Evolutionary conservation across 2,329 filamentous ascomycete genomes (phyloP), one percentile per base, ranked within the genome.

Genomic region (Dendryphion nanum): DNA sequence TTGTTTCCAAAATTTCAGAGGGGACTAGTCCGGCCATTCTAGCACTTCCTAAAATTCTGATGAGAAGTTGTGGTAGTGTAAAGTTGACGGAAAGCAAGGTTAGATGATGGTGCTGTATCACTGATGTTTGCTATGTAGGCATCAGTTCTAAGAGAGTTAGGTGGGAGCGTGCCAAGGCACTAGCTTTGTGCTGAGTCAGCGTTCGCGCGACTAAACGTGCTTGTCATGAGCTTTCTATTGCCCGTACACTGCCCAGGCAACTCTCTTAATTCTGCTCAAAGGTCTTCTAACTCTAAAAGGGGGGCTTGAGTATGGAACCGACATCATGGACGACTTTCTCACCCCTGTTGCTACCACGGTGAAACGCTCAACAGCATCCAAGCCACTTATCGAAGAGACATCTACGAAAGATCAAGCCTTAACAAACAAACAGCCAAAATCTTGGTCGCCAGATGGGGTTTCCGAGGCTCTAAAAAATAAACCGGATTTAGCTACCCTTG

Each of bases 401-500:
- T 3, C 31, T 32, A 10, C 17, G 4, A 18, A 51, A 33, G 31
- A 37, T 26, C 29, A 46, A 30, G 17, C 28, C 10, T 6, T 18
- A 31, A 6, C 43, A 66, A 19, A 42, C 54, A 16, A 60, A 66
- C 8, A 54, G 69, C 17, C 55, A 66, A 26, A 77, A 81, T 42
- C 78, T 74, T 7, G 63, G n/a, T n/a, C n/a, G n/a, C n/a, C n/a
- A n/a, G n/a, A n/a, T n/a, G n/a, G n/a, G n/a, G n/a, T n/a, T n/a
- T n/a, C 87, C n/a, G 73, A 81, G 28, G 67, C 71, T 3, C 66
- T 89, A 10, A 81, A 75, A 45, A 72, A 66, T 28, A 77, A 88
- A 49, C 85, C 85, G 3, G 75, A 78, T 51, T 76, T 81, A 47
- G 73, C 79, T 7, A 68, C 70, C 3, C 66, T 89, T 1, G 62